Conservation (phyloP, 1,284 basidiomycete genomes). For the Rhodotorula sp. region DNA sequence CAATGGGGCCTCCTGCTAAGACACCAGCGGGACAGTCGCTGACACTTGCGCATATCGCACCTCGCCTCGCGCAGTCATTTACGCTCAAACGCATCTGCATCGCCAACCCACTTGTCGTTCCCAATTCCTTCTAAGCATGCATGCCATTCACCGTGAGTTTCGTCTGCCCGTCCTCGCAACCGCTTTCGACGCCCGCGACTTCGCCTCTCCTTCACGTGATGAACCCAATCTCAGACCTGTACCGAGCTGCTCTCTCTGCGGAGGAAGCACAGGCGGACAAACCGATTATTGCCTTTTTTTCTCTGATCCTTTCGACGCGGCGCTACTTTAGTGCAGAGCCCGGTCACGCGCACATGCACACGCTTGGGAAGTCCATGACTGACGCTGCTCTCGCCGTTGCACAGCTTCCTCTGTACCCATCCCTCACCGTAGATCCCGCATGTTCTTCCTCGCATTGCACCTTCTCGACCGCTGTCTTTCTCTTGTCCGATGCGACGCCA, state of each 20-base stretch:
- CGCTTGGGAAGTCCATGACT: neutral
- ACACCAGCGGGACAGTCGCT: too few species aligned
- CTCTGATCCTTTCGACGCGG: conserved; percentile 12
- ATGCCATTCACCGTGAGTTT: conserved; percentile 36
- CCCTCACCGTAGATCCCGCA: too few species aligned
- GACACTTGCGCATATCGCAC: too few species aligned
- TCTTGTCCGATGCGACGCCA: too few species aligned
- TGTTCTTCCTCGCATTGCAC: too few species aligned
- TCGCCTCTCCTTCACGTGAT: conserved; percentile 47
- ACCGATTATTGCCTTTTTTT: conserved; percentile 53
- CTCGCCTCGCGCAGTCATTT: too few species aligned
- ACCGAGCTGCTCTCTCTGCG: conserved; percentile 50
- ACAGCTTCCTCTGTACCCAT: too few species aligned
- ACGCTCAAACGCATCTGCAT: too few species aligned
- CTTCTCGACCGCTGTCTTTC: too few species aligned
- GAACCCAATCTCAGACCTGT: conserved; percentile 57
- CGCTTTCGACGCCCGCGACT: neutral
- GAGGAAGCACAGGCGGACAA: conserved; percentile 33
- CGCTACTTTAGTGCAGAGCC: too few species aligned
- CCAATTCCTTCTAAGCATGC: too few species aligned
- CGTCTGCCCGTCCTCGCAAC: conserved; percentile 51
- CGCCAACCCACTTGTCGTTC: too few species aligned
- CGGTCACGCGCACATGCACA: neutral
- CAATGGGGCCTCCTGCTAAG: neutral
- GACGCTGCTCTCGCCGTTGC: neutral